These are phyloP conservation scores for Chaetoceros muelleri DNA, from an alignment of 108 stramenopile species.

Conservation along the genomic window DNA sequence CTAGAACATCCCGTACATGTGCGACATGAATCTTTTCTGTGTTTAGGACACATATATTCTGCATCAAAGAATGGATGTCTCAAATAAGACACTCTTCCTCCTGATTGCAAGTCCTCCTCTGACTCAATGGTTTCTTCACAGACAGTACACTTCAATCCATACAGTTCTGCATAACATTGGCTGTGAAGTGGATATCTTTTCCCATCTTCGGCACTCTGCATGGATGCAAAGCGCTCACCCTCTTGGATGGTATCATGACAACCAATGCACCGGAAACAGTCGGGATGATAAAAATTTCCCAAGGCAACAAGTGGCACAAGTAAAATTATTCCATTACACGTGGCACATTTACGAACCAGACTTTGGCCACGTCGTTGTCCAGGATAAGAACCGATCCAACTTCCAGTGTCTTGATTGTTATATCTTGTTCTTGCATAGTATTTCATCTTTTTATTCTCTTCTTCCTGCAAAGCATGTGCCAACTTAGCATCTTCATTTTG, in stretches of 20 bases:
- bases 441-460: neutral
- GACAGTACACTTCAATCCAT: slow-evolving; percentile 42
- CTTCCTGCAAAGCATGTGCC: neutral
- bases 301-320: slow-evolving; percentile 10
- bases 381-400: neutral
- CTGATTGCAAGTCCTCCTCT: slow-evolving; percentile 9
- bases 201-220: slow-evolving; percentile 7
- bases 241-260: slow-evolving; percentile 39
- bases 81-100: slow-evolving; percentile 25
- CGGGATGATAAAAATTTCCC: slow-evolving; percentile 24
- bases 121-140: slow-evolving; percentile 38
- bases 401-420: neutral
- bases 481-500: neutral
- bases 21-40: slow-evolving; percentile 25
- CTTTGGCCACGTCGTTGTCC: neutral
- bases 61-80: slow-evolving; percentile 61
- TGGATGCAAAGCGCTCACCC: slow-evolving; percentile 14
- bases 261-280: slow-evolving; percentile 40
- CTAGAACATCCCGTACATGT: slow-evolving; percentile 56
- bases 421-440: neutral
- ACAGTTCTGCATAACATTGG: slow-evolving; percentile 34
- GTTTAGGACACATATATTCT: slow-evolving; percentile 45
- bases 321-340: neutral
- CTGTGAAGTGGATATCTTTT: slow-evolving; percentile 29
- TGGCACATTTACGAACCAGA: neutral